A percentile compares a stretch with the other conserved stretches of the same genome.
Conservation (phyloP, 2,329 filamentous ascomycete genomes). For the Daldinia sp. region DNA sequence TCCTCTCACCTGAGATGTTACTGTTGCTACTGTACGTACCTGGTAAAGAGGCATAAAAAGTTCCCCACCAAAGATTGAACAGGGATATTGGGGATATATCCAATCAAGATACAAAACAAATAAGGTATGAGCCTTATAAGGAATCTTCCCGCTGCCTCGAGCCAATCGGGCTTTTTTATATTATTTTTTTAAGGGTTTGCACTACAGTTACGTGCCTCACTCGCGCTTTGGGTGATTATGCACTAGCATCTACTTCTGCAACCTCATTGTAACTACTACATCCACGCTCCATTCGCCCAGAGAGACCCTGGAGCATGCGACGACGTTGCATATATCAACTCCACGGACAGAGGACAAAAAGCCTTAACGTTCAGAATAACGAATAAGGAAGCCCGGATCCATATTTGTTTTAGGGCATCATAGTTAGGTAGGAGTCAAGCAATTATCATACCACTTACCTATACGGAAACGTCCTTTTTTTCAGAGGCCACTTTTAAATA, state of each 20-base stretch:
- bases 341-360: not conserved
- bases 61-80: not conserved
- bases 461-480: not conserved
- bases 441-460: conserved; percentile 9
- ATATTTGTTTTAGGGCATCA: conserved; percentile 6
- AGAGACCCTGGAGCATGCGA: conserved; percentile 1
- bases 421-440: not conserved
- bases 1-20: conserved; percentile 4
- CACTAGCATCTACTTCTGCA: conserved; percentile 1
- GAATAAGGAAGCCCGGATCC: not conserved
- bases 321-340: not conserved
- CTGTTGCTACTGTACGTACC: not conserved
- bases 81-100: not conserved
- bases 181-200: not conserved
- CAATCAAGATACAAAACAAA: conserved; percentile 7
- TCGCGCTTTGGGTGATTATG: conserved; percentile 5
- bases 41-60: not conserved
- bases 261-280: not conserved
- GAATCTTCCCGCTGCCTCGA: not conserved
- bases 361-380: not conserved
- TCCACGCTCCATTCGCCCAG: not conserved
- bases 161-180: conserved; percentile 1
- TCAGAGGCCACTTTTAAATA: not conserved
- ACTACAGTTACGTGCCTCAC: conserved; percentile 2
- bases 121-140: conserved; percentile 1